Percentiles rank a stretch among this genome's conserved stretches.
These are phyloP conservation scores for Obelidium mucronatum DNA, from an alignment of 192 early-diverging fungal species.

Conservation along the genomic window DNA sequence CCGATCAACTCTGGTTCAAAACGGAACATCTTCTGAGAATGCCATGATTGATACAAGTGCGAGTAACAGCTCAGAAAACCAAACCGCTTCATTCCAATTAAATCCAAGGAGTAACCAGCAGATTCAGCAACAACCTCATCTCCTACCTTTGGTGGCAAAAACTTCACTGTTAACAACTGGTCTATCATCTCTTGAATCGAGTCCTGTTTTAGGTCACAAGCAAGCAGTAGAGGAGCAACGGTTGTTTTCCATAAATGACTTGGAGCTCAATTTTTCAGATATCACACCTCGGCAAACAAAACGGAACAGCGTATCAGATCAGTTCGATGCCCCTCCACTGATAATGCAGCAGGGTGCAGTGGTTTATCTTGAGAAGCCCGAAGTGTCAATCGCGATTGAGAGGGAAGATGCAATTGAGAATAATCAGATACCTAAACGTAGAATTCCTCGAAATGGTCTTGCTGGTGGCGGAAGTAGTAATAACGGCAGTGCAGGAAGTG, in stretches of 20 bases:
- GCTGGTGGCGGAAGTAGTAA: neutral
- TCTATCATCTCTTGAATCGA: neutral
- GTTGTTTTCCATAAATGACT: slow-evolving; percentile 9
- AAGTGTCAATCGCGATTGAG: neutral
- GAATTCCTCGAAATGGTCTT: neutral
- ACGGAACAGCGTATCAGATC: neutral
- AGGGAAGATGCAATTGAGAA: neutral
- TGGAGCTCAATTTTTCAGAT: neutral
- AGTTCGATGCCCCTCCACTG: neutral
- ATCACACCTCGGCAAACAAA: neutral
- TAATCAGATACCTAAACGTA: neutral
- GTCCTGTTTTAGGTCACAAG: neutral
- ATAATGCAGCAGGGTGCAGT: neutral
- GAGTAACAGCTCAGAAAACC: too few relatives aligned
- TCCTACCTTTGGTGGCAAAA: too few relatives aligned
- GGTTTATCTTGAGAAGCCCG: too few relatives aligned
- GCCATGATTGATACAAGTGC: too few relatives aligned
- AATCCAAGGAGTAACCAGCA: too few relatives aligned
- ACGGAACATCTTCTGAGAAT: too few relatives aligned
- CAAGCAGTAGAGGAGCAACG: neutral
- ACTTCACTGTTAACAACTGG: slow-evolving; percentile 8
- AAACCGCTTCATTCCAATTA: too few relatives aligned
- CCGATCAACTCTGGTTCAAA: too few relatives aligned
- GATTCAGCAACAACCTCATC: too few relatives aligned
- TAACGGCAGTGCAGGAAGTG: neutral